Evolutionary conservation across 1,139 yeast species (phyloP), one percentile per base, ranked within the genome.

Genomic region (Magnusiomyces starmeri): DNA sequence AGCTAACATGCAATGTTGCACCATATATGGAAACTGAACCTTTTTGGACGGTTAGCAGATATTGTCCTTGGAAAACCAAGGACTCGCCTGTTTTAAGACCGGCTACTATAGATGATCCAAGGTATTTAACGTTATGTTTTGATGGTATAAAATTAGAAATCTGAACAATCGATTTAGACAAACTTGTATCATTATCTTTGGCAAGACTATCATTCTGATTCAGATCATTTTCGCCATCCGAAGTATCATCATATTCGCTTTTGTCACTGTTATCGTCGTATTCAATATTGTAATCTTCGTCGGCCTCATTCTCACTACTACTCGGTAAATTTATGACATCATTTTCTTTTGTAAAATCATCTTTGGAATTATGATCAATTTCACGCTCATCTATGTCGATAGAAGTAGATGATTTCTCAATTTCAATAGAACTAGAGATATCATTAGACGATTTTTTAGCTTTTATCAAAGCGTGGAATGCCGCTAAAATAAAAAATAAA

Each of bases 21-120:
- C 85, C 84, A 48, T 84, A 71, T 10, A 81, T 63, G 0, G 73
- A 62, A 1, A 78, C 62, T 0, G 82, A 79, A 16, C 96, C 96
- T 60, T 79, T 70, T 50, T 77, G 72, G 0, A 86, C 71, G 6
- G 70, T 68, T 24, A 86, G 49, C 7, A 58, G 62, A 59, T 76
- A 83, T 57, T 78, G 81, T 0, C 96, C 96, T 44, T 75, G 73
- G 1, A 85, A 54, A 32, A 80, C 66, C 2, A 86, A 58, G 39
- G 68, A 48, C 29, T 29, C 50, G 27, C 24, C 40, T 12, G 9
- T 18, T n/a, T 10, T 47, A 22, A 22, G 14, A 4, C 49, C 44
- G n/a, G 40, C 43, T 7, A 27, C 27, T 16, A 39, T 27, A 7
- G 27, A 39, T 3, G 27, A 20, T 9, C 27, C 42, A 16, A 32